phyloP scores from a whole-genome alignment of 1,139 yeast genomes.

The Kodamaea derodonti region DNA sequence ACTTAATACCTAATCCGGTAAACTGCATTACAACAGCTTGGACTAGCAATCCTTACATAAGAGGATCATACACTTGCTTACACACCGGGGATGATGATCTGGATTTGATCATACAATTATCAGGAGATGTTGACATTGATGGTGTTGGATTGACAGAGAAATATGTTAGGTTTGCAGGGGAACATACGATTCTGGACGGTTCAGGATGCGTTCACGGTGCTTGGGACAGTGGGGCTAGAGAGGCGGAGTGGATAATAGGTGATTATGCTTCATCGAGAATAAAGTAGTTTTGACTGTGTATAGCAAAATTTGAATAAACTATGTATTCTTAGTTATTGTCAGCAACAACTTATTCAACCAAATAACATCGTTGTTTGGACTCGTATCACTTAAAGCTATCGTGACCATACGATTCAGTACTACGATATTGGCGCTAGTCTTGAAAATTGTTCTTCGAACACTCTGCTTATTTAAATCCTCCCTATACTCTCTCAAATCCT shows the following conservation, averaged over 20 bases:
- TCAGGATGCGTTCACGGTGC: conserved; percentile 87
- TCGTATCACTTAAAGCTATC: too few species aligned
- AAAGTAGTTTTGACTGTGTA: too few species aligned
- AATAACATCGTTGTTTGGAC: too few species aligned
- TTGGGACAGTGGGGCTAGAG: conserved; percentile 67
- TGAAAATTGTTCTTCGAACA: too few species aligned
- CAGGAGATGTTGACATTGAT: conserved; percentile 31
- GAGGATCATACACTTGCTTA: conserved; percentile 76
- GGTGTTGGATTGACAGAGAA: conserved; percentile 46
- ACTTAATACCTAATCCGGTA: conserved; percentile 35
- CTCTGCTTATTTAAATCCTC: too few species aligned
- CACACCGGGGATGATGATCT: conserved; percentile 65
- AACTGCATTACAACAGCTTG: conserved; percentile 58
- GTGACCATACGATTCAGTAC: too few species aligned
- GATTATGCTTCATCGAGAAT: too few species aligned
- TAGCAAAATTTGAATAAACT: too few species aligned
- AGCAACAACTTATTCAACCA: too few species aligned
- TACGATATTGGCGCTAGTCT: too few species aligned
- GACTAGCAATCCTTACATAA: conserved; percentile 64
- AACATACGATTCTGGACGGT: conserved; percentile 72
- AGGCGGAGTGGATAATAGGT: conserved; percentile 48
- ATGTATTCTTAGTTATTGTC: too few species aligned
- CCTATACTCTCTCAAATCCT: too few species aligned
- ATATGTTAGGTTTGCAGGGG: conserved; percentile 75
- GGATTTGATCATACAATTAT: conserved; percentile 51